These are phyloP conservation scores for Mycena pura DNA, from an alignment of 768 basidiomycete genomes.

Conservation along the genomic window DNA sequence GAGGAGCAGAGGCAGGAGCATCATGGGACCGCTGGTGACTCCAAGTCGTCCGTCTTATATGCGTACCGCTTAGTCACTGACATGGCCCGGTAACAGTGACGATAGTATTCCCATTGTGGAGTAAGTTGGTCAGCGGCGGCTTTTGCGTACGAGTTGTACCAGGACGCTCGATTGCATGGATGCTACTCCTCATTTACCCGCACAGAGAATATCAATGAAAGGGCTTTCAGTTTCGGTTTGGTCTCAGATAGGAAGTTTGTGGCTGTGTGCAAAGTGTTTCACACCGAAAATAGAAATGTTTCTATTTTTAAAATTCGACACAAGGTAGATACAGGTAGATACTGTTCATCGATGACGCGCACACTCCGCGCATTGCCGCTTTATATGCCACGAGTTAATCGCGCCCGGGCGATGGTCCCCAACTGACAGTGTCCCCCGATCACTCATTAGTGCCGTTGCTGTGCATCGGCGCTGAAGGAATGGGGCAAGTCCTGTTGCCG, in stretches of 20 bases:
- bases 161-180: constrained; percentile 4
- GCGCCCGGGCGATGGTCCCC: too few relatives aligned
- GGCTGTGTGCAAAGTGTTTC: constrained; percentile 3
- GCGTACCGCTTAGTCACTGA: constrained; percentile 5
- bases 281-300: constrained; percentile 9
- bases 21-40: constrained; percentile 12
- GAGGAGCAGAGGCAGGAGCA: constrained; percentile 17
- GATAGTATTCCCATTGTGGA: constrained; percentile 4
- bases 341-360: too few relatives aligned
- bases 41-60: constrained; percentile 13
- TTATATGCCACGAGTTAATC: too few relatives aligned
- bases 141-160: constrained; percentile 5
- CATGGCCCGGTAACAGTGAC: too few relatives aligned
- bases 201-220: constrained; percentile 1
- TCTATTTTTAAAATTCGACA: neutral
- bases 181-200: constrained; percentile 2
- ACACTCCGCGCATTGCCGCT: too few relatives aligned
- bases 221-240: neutral
- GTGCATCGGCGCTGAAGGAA: too few relatives aligned
- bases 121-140: constrained; percentile 3
- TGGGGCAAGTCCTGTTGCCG: too few relatives aligned
- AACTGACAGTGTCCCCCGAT: too few relatives aligned
- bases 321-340: constrained; percentile 6
- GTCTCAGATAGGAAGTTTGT: constrained; percentile 6
- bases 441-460: too few relatives aligned